These are phyloP conservation scores for Carex cristatella DNA, from an alignment of 176 grass and related monocot species.

Conservation along the genomic window DNA sequence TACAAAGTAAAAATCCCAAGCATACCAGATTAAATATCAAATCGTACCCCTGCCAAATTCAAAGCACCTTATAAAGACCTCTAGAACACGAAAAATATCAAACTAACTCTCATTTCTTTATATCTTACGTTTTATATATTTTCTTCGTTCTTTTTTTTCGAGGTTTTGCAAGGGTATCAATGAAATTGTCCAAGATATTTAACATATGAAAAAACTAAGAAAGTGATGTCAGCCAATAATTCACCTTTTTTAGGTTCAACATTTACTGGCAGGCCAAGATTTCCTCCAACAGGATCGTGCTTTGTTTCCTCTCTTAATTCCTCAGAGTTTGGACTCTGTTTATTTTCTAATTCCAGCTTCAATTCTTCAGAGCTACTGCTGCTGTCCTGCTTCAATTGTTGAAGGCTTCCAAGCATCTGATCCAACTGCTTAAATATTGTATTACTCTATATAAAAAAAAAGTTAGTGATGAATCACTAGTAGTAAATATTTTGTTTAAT, in stretches of 20 bases:
- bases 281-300: background rate
- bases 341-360: background rate
- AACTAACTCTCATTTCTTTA: background rate
- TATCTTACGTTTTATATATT: background rate
- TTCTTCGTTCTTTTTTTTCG: background rate
- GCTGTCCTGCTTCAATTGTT: slow-evolving; percentile 9
- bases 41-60: background rate
- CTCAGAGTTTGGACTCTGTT: background rate
- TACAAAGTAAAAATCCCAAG: background rate
- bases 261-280: background rate
- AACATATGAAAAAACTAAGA: background rate
- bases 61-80: background rate
- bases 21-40: background rate
- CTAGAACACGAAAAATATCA: background rate
- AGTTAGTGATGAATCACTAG: background rate
- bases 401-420: background rate
- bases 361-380: background rate
- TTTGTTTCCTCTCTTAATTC: slow-evolving; percentile 11
- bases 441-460: slow-evolving; percentile 1
- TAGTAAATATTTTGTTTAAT: background rate
- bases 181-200: background rate
- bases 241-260: background rate
- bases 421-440: background rate
- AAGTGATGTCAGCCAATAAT: background rate
- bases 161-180: background rate